These are phyloP conservation scores for Spathaspora sp. DNA, from an alignment of 805 yeast species.

Conservation along the genomic window DNA sequence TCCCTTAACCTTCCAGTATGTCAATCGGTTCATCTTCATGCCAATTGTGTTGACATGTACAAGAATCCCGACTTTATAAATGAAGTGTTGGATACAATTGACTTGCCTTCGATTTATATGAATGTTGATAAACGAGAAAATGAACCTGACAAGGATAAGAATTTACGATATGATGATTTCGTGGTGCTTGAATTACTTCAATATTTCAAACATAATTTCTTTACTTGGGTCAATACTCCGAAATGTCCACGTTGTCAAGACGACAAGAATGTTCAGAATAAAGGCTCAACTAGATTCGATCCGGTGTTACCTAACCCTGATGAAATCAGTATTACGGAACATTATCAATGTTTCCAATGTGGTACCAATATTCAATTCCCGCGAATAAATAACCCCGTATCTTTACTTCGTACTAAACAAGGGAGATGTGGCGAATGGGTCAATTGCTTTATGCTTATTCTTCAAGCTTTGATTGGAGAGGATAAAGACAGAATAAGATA, in stretches of 20 bases:
- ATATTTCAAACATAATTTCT: conserved; percentile 70
- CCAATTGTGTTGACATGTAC: conserved; percentile 8
- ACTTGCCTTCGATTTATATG: conserved; percentile 53
- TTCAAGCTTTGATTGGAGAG: conserved; percentile 56
- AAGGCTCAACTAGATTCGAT: conserved; percentile 28
- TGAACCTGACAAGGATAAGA: conserved; percentile 11
- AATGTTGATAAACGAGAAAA: conserved; percentile 54
- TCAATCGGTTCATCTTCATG: neutral
- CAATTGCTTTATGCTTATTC: conserved; percentile 68
- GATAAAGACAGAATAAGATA: conserved; percentile 45
- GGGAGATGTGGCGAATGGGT: conserved; percentile 99
- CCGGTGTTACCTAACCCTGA: conserved; percentile 36
- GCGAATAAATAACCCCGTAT: conserved; percentile 66
- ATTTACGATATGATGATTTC: conserved; percentile 30
- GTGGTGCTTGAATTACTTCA: conserved; percentile 29
- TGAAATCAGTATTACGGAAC: conserved; percentile 57
- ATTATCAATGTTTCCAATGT: conserved; percentile 60
- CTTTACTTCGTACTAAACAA: conserved; percentile 53
- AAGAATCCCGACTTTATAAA: conserved; percentile 28
- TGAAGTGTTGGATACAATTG: conserved; percentile 58
- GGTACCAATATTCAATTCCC: conserved; percentile 55
- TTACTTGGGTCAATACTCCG: conserved; percentile 79
- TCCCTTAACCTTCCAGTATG: neutral
- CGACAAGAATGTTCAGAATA: conserved; percentile 25
- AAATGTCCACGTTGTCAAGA: conserved; percentile 51